Percentiles rank a stretch among this genome's conserved stretches.
These are phyloP conservation scores for Dictyostelium brefeldianum DNA, from an alignment of 78 protist species.

Conservation along the genomic window DNA sequence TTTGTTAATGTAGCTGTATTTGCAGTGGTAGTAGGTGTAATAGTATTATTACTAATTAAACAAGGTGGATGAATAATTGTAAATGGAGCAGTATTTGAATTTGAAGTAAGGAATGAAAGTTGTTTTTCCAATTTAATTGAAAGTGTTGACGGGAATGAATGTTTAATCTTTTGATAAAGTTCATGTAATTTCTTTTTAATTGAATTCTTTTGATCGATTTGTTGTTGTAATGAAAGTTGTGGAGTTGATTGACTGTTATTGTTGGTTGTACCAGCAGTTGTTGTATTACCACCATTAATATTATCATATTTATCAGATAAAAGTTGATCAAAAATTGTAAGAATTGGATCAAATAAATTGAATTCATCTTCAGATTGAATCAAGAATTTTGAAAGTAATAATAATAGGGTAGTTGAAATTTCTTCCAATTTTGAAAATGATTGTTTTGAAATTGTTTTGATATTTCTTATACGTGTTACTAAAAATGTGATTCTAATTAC, in stretches of 20 bases:
- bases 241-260: not conserved
- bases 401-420: slow-evolving; percentile 26
- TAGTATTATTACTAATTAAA: not conserved
- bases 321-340: slow-evolving; percentile 36
- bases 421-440: slow-evolving; percentile 32
- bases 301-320: slow-evolving; percentile 64
- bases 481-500: slow-evolving; percentile 44
- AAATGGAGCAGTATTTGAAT: not conserved
- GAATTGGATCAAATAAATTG: slow-evolving; percentile 40
- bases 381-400: slow-evolving; percentile 2
- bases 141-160: not conserved
- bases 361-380: slow-evolving; percentile 57
- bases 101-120: slow-evolving; percentile 41
- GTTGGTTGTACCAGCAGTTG: not conserved
- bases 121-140: slow-evolving; percentile 41
- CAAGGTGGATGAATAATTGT: slow-evolving; percentile 45
- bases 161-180: slow-evolving; percentile 40
- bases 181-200: slow-evolving; percentile 55
- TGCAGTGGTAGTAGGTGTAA: too few relatives aligned
- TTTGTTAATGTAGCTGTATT: not conserved
- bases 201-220: not conserved
- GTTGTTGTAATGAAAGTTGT: slow-evolving; percentile 38
- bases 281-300: not conserved
- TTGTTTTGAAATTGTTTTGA: not conserved
- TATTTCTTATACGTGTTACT: slow-evolving; percentile 16